Percentiles rank a stretch among this genome's conserved stretches.
phyloP scores from a whole-genome alignment of 2,329 filamentous ascomycete genomes.

The Diaporthe australafricana region DNA sequence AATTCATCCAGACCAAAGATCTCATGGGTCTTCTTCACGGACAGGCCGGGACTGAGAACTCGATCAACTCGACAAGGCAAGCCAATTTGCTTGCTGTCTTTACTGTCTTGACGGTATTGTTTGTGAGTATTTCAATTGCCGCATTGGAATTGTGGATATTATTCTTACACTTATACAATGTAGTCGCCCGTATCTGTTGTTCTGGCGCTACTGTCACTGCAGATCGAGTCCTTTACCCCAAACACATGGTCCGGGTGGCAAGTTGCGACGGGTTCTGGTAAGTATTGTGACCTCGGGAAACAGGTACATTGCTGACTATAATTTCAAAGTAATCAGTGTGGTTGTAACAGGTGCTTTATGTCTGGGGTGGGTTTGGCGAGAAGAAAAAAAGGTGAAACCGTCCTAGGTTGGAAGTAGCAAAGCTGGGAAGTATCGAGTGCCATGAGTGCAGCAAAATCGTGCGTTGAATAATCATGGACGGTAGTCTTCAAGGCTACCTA shows the following conservation, averaged over 20 bases:
- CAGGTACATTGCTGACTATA: not conserved
- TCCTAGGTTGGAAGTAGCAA: not conserved
- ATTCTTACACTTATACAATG: not conserved
- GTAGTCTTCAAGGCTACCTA: not conserved
- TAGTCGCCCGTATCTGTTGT: constrained; percentile 17
- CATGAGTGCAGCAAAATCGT: not conserved
- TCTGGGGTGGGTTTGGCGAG: constrained; percentile 46
- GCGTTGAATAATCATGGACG: not conserved
- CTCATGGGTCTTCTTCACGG: constrained; percentile 6
- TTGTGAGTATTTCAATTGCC: not conserved
- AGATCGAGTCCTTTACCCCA: constrained; percentile 17
- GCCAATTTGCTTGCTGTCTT: constrained; percentile 12
- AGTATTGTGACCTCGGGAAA: not conserved
- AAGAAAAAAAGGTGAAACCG: too few species aligned
- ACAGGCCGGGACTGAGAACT: constrained; percentile 17
- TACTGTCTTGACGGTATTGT: constrained; percentile 1
- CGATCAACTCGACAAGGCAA: constrained; percentile 9
- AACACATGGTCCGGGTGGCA: constrained; percentile 36
- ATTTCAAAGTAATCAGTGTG: not conserved
- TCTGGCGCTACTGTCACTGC: not conserved
- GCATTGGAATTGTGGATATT: not conserved
- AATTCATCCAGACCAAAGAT: not conserved
- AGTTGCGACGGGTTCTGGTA: not conserved
- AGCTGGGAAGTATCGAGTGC: not conserved
- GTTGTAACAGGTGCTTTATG: not conserved